phyloP scores from a whole-genome alignment of 768 basidiomycete genomes.

The Sistotremastrum suecicum region DNA sequence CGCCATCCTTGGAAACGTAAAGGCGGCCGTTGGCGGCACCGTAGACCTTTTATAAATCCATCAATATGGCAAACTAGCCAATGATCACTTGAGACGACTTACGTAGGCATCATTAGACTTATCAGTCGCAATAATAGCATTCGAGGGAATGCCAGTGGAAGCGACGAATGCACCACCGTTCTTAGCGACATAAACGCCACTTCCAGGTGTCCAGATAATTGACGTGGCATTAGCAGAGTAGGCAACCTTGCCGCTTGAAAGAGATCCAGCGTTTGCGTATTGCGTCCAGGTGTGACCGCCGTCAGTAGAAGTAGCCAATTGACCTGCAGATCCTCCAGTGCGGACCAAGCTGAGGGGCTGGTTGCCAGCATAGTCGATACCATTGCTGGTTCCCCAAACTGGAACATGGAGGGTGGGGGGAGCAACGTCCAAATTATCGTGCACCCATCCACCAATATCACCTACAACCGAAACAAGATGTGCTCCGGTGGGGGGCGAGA shows the following conservation, averaged over 20 bases:
- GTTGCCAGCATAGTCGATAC: slow-evolving; percentile 8
- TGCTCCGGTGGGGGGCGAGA: slow-evolving; percentile 8
- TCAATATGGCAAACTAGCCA: no score
- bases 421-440: slow-evolving; percentile 4
- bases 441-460: slow-evolving; percentile 8
- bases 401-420: slow-evolving; percentile 7
- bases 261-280: slow-evolving; percentile 2
- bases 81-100: neutral
- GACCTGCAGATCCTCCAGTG: slow-evolving; percentile 4
- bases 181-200: slow-evolving; percentile 5
- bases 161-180: slow-evolving; percentile 6
- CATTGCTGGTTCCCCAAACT: neutral
- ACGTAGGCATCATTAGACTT: slow-evolving; percentile 5
- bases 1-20: slow-evolving; percentile 8
- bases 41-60: slow-evolving; percentile 3
- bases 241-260: slow-evolving; percentile 9
- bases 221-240: slow-evolving; percentile 7
- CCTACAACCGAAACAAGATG: slow-evolving; percentile 7
- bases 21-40: slow-evolving; percentile 7
- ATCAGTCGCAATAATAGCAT: slow-evolving; percentile 9
- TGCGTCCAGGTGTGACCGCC: slow-evolving; percentile 8
- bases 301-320: slow-evolving; percentile 12
- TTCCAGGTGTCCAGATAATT: slow-evolving; percentile 8
- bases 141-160: slow-evolving; percentile 5
- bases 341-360: slow-evolving; percentile 8